phyloP scores from a whole-genome alignment of 1,139 yeast species.

The Blastobotrys malaysiensis region DNA sequence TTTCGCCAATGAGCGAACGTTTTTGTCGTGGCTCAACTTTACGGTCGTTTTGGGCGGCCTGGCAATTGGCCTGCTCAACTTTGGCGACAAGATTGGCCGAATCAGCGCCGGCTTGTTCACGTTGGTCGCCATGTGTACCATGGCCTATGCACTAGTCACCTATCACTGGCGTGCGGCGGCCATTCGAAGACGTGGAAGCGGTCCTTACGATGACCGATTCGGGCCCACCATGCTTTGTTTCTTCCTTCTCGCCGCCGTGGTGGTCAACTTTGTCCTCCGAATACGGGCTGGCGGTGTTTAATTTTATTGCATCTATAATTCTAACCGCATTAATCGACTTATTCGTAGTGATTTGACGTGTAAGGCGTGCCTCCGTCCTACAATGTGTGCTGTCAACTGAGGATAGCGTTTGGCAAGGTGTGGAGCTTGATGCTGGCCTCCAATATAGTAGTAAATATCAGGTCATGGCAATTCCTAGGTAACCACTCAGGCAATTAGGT shows the following conservation, averaged over 20 bases:
- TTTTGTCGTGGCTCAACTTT: conserved; percentile 95
- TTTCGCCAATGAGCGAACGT: conserved; percentile 93
- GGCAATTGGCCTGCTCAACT: conserved; percentile 91
- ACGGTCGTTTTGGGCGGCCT: conserved; percentile 95
- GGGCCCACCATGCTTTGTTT: conserved; percentile 99
- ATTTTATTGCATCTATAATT: background rate
- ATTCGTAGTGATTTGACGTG: no score
- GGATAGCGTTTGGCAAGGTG: no score
- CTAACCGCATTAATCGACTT: background rate
- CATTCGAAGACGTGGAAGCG: conserved; percentile 92
- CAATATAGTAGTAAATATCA: no score
- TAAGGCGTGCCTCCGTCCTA: no score
- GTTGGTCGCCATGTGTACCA: conserved; percentile 88
- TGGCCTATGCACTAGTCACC: conserved; percentile 90
- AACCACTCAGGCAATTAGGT: no score
- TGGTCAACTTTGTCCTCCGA: conserved; percentile 84
- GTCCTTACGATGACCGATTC: conserved; percentile 96
- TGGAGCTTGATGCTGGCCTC: no score
- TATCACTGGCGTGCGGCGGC: conserved; percentile 99
- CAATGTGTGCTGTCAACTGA: no score
- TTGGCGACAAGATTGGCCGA: conserved; percentile 91
- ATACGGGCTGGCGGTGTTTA: conserved; percentile 31
- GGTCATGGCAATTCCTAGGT: no score
- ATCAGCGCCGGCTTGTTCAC: conserved; percentile 93
- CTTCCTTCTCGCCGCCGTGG: conserved; percentile 86